A percentile compares a stretch with the other conserved stretches of the same genome.
Evolutionary conservation across 2,329 filamentous ascomycete species (phyloP).

Genomic region (Arthroderma uncinatum): DNA sequence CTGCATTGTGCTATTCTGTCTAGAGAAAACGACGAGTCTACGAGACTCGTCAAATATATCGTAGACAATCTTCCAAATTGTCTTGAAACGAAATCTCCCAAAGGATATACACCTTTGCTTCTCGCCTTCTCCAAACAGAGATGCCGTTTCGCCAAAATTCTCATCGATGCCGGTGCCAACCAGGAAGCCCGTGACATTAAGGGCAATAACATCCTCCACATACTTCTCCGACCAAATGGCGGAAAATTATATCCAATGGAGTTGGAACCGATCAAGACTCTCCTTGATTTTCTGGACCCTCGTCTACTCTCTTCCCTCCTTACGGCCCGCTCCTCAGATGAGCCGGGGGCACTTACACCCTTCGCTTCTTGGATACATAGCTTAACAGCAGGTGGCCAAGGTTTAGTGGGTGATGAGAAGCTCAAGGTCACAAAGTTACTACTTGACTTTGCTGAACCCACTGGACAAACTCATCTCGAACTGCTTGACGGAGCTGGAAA

Average conservation of each 20-base stretch:
- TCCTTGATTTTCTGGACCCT: slow-evolving; percentile 49
- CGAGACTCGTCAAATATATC: slow-evolving; percentile 53
- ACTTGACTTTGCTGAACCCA: slow-evolving; percentile 8
- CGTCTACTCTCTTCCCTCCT: slow-evolving; percentile 37
- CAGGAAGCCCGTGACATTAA: slow-evolving; percentile 51
- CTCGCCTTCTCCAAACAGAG: slow-evolving; percentile 47
- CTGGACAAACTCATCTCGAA: slow-evolving; percentile 33
- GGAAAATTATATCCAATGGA: background rate
- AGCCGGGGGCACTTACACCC: slow-evolving; percentile 30
- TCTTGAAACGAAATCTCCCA: slow-evolving; percentile 46
- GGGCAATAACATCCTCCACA: slow-evolving; percentile 60
- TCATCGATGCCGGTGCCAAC: slow-evolving; percentile 60
- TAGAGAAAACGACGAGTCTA: slow-evolving; percentile 31
- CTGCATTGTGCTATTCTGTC: slow-evolving; percentile 56
- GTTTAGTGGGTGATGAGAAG: background rate
- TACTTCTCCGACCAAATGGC: slow-evolving; percentile 30
- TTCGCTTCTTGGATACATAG: slow-evolving; percentile 47
- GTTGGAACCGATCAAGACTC: slow-evolving; percentile 37
- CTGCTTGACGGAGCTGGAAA: slow-evolving; percentile 36
- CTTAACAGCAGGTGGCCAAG: background rate
- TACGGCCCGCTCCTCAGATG: slow-evolving; percentile 21
- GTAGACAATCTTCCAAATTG: slow-evolving; percentile 50
- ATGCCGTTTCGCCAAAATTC: slow-evolving; percentile 37
- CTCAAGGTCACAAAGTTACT: background rate
- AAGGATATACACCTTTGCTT: slow-evolving; percentile 51